Percentiles rank a stretch among this genome's conserved stretches.
phyloP scores from a whole-genome alignment of 1,284 basidiomycete genomes.

The Boletus sp. region DNA sequence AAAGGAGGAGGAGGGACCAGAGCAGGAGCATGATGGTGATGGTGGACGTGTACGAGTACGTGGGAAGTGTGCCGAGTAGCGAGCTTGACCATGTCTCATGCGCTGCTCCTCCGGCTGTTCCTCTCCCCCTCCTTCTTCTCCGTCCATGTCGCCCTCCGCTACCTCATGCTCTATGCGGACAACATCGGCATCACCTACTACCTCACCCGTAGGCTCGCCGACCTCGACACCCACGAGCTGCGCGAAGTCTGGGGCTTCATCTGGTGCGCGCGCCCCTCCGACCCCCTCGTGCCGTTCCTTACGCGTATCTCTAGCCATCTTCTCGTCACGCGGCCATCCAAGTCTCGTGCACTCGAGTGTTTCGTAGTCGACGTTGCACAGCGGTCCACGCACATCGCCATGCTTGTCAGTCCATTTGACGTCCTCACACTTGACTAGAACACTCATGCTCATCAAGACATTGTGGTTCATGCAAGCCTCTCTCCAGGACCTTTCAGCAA shows the following conservation, averaged over 20 bases:
- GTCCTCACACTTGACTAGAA: slow-evolving; percentile 12
- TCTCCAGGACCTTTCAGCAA: slow-evolving; percentile 76
- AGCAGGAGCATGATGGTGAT: no score
- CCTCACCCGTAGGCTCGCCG: slow-evolving; percentile 77
- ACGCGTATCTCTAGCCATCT: slow-evolving; percentile 65
- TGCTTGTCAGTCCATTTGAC: slow-evolving; percentile 66
- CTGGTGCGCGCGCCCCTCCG: slow-evolving; percentile 54
- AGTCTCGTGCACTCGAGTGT: slow-evolving; percentile 85
- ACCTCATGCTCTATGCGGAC: slow-evolving; percentile 84
- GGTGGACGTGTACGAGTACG: no score
- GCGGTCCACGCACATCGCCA: slow-evolving; percentile 88
- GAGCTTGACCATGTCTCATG: slow-evolving; percentile 54
- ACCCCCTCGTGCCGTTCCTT: slow-evolving; percentile 15
- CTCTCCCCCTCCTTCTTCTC: slow-evolving; percentile 88
- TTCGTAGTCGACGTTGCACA: slow-evolving; percentile 86
- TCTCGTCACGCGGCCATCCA: slow-evolving; percentile 84
- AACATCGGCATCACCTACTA: slow-evolving; percentile 97
- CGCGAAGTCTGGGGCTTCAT: slow-evolving; percentile 96
- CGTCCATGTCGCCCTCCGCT: slow-evolving; percentile 86
- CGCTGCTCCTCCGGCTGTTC: slow-evolving; percentile 80
- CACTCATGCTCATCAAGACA: slow-evolving; percentile 53
- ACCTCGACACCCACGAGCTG: slow-evolving; percentile 76
- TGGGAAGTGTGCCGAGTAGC: slow-evolving; percentile 20
- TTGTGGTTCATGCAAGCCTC: slow-evolving; percentile 98
- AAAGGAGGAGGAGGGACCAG: slow-evolving; percentile 40